Base-by-base conservation (phyloP, 345 rosid species). In the Lepidium didymum region DNA sequence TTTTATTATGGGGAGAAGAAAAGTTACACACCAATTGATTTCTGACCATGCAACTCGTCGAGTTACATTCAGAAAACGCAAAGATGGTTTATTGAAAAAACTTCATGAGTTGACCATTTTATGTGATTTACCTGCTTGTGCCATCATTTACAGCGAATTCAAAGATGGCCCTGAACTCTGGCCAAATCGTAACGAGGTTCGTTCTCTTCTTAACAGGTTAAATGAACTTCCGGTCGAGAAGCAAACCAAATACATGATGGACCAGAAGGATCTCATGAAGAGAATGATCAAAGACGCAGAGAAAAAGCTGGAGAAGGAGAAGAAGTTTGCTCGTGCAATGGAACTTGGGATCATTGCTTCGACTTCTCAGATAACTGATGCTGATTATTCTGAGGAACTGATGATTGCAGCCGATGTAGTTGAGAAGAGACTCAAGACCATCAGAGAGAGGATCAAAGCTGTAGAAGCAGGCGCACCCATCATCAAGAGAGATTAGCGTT, bases 231-330 rank as follows among this genome's bases (percentile, higher is more conserved):
- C 87, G n/a, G 64, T 75, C 10, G 74, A 77, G 76, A 84, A 84
- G 14, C 85, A 74, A 43, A 65, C 74, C 62, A 81, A 81, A 43
- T 64, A 79, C 63, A 84, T 79, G 87, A 44, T 79, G 79, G 74
- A 81, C 62, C 87, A 84, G 49, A 78, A 50, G 25, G 68, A 68
- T 36, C 75, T 75, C 62, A 70, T 84, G 70, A 45, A 44, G 6
- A 57, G 67, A 54, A 77, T 81, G 76, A 62, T 81, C 41, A 7
- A 53, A 11, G 83, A 84, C n/a, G 69, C 70, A 0, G 41, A 67
- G 35, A 76, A 78, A 58, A 79, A 69, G 65, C n/a, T 78, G 15
- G 78, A 73, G 67, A 83, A 76, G 55, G 76, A 70, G 62, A 36
- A 29, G 19, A 56, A 54, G 40, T 56, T 70, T 29, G 68, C 52